Conservation (phyloP, 2,329 filamentous ascomycete genomes). For the Albophoma yamanashiensis region DNA sequence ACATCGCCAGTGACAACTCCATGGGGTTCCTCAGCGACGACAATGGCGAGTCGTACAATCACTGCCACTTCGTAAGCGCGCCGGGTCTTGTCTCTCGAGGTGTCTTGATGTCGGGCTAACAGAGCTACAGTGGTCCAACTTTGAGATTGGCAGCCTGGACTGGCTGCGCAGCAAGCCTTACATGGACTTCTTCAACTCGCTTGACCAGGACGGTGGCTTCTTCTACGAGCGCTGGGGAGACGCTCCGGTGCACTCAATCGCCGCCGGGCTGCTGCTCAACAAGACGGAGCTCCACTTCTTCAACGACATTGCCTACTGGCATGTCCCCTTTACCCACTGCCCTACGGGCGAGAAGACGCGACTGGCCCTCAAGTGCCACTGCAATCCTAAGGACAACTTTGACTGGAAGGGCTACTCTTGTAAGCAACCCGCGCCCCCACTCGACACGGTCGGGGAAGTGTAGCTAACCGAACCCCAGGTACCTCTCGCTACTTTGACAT, state of each 20-base stretch:
- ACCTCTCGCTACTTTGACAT: conserved; percentile 79
- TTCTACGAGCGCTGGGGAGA: conserved; percentile 99
- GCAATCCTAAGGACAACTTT: conserved; percentile 94
- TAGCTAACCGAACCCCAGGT: conserved; percentile 13
- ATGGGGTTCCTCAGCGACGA: conserved; percentile 91
- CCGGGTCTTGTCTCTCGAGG: not conserved
- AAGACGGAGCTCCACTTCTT: conserved; percentile 98
- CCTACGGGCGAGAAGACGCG: conserved; percentile 81
- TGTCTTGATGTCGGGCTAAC: conserved; percentile 3
- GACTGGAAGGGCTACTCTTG: conserved; percentile 99
- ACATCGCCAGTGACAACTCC: conserved; percentile 73
- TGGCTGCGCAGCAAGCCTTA: conserved; percentile 90
- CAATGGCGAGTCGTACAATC: conserved; percentile 83
- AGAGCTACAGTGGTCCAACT: conserved; percentile 81
- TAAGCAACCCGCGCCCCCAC: conserved; percentile 35
- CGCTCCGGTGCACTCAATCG: conserved; percentile 96
- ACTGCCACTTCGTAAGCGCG: conserved; percentile 84
- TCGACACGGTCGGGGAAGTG: not conserved
- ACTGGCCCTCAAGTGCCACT: conserved; percentile 81
- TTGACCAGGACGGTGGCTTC: conserved; percentile 90
- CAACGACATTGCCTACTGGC: conserved; percentile 97
- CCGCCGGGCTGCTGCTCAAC: conserved; percentile 72
- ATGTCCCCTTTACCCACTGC: conserved; percentile 96
- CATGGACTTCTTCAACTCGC: conserved; percentile 76
- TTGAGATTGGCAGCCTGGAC: conserved; percentile 87